A percentile compares a stretch with the other conserved stretches of the same genome.
Conservation (phyloP, 345 rosid species). For the thale cress (Arabidopsis thaliana) region TAIR10.1 NC_003076.8:970001-970500, state of each 20-base stretch:
- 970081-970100: background rate
- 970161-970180: background rate
- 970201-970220: too few species aligned
- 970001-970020: background rate
- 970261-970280: too few species aligned
- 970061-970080: constrained; percentile 1
- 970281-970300: too few species aligned
- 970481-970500: constrained; percentile 6
- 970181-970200: too few species aligned
- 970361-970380: background rate
- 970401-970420: background rate
- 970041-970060: constrained; percentile 8
- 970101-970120: background rate
- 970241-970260: background rate
- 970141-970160: background rate
- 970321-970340: too few species aligned
- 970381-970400: constrained; percentile 9
- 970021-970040: background rate
- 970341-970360: background rate
- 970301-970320: too few species aligned
- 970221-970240: too few species aligned
- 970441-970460: background rate
- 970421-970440: background rate
- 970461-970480: constrained; percentile 1
- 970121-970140: background rate